Conservation (phyloP, 2,329 filamentous ascomycete genomes). For the Talaromyces sp. region DNA sequence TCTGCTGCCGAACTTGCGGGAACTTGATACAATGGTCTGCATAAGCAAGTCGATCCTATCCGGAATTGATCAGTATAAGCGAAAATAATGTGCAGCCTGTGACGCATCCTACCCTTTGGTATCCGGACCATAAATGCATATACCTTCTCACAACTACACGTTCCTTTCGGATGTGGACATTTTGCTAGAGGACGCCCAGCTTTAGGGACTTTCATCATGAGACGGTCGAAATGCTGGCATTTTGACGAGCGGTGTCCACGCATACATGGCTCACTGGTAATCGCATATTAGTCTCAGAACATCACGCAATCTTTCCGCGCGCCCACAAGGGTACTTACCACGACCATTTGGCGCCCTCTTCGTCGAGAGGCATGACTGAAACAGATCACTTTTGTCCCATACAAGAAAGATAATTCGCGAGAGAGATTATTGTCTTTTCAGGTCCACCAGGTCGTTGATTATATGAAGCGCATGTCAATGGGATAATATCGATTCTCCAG, state of each 20-base stretch:
- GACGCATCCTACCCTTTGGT: slow-evolving; percentile 36
- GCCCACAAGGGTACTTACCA: slow-evolving; percentile 32
- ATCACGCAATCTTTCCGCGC: slow-evolving; percentile 5
- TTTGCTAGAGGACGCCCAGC: slow-evolving; percentile 47
- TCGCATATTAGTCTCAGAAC: background rate
- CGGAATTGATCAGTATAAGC: background rate
- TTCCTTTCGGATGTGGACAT: slow-evolving; percentile 45
- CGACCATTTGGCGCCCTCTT: slow-evolving; percentile 45
- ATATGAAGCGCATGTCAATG: background rate
- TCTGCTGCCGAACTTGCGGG: slow-evolving; percentile 26
- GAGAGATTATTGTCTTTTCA: background rate
- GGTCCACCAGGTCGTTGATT: background rate
- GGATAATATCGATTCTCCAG: background rate
- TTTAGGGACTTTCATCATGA: slow-evolving; percentile 50
- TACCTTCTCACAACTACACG: slow-evolving; percentile 41
- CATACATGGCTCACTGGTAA: slow-evolving; percentile 46
- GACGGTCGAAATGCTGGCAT: slow-evolving; percentile 47
- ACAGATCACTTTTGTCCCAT: background rate
- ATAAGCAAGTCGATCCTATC: slow-evolving; percentile 40
- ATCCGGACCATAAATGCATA: slow-evolving; percentile 46
- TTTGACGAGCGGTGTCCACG: slow-evolving; percentile 49
- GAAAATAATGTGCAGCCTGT: background rate
- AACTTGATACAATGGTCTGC: slow-evolving; percentile 41
- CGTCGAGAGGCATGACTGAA: slow-evolving; percentile 41
- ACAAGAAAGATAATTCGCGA: background rate